A percentile compares a stretch with the other conserved stretches of the same genome.
Evolutionary conservation across 768 basidiomycete genomes (phyloP).

Genomic region (Leccinellum albellum): DNA sequence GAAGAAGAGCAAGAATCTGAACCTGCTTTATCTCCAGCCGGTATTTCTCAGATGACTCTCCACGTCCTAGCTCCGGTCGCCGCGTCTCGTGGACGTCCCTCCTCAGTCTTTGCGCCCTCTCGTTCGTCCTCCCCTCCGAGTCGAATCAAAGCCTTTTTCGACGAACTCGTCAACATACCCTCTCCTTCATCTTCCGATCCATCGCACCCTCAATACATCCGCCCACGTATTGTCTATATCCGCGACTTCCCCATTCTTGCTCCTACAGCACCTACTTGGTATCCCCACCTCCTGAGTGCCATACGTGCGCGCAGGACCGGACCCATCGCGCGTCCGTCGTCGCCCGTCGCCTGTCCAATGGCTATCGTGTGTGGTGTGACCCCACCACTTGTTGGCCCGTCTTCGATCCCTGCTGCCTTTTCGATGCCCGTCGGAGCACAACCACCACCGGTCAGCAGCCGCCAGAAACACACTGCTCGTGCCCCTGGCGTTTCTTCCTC

Average conservation of each 20-base stretch:
- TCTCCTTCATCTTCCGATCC: conserved; percentile 28
- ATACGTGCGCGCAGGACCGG: conserved; percentile 75
- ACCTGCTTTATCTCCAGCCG: conserved; percentile 37
- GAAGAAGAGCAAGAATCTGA: conserved; percentile 50
- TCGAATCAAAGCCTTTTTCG: conserved; percentile 70
- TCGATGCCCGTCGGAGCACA: conserved; percentile 11
- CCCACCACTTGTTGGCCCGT: conserved; percentile 62
- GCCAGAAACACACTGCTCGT: conserved; percentile 17
- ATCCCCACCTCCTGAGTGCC: conserved; percentile 70
- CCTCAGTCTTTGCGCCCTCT: conserved; percentile 34
- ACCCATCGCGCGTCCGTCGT: conserved; percentile 53
- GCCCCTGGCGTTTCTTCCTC: conserved; percentile 27
- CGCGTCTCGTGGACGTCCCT: conserved; percentile 33
- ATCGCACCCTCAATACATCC: conserved; percentile 22
- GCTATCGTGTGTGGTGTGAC: conserved; percentile 87
- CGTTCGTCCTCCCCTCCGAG: conserved; percentile 46
- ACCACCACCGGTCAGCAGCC: conserved; percentile 1
- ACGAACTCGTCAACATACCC: conserved; percentile 67
- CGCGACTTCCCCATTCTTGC: conserved; percentile 79
- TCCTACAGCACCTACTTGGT: conserved; percentile 71
- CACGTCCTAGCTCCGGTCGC: conserved; percentile 39
- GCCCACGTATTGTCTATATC: conserved; percentile 78
- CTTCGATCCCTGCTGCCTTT: conserved; percentile 19
- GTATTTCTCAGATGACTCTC: conserved; percentile 43
- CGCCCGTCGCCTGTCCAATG: conserved; percentile 65